A percentile compares a stretch with the other conserved stretches of the same genome.
Conservation (phyloP, 2,329 filamentous ascomycete species). For the Fusarium temperatum region DNA sequence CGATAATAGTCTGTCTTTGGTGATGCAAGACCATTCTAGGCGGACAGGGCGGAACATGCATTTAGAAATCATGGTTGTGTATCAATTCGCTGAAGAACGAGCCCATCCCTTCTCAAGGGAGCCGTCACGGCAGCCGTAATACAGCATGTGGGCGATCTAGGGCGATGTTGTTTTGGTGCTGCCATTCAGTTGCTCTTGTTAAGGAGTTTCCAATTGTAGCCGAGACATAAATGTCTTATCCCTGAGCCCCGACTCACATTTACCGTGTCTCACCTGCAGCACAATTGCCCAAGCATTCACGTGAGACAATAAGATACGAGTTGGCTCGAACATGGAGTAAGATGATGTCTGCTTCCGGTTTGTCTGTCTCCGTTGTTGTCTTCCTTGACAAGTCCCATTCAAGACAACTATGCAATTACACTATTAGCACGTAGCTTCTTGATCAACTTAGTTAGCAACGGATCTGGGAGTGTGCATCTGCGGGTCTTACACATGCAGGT, state of each 20-base stretch:
- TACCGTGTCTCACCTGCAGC: slow-evolving; percentile 1
- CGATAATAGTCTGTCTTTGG: neutral
- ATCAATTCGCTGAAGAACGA: neutral
- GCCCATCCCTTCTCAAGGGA: neutral
- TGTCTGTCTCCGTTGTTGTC: neutral
- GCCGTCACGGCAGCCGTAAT: slow-evolving; percentile 3
- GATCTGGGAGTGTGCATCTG: slow-evolving; percentile 18
- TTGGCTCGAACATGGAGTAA: neutral
- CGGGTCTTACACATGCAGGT: slow-evolving; percentile 7
- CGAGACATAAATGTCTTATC: slow-evolving; percentile 2
- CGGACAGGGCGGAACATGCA: slow-evolving; percentile 4
- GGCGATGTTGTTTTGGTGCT: neutral
- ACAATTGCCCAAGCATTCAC: neutral
- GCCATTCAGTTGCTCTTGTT: neutral
- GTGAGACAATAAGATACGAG: neutral
- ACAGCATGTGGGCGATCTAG: neutral
- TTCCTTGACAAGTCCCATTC: neutral
- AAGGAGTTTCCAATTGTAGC: neutral
- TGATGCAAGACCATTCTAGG: neutral
- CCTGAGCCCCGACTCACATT: neutral
- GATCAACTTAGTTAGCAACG: neutral
- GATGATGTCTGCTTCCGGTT: neutral
- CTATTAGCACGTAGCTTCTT: neutral
- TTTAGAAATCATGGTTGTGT: neutral
- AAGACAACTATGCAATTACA: neutral